Base-by-base conservation (phyloP, 306 rosid genomes). In the Vigna trinervia region DNA sequence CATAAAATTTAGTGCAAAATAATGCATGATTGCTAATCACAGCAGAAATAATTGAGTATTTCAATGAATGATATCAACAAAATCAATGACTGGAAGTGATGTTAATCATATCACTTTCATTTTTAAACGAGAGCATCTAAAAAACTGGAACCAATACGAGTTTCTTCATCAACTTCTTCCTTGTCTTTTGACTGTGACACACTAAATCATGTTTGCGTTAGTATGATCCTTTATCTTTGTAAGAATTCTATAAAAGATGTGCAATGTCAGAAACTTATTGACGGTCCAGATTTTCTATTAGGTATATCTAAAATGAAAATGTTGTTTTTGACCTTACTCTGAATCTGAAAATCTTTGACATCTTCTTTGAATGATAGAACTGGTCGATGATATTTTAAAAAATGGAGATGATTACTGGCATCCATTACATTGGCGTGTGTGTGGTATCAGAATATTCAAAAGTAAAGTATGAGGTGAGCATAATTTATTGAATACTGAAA, bases 361-460 rank as follows among this genome's bases (percentile, higher is more conserved):
- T 26, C 2, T 53, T 38, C 13, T 53, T 51, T 76, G 43, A 64
- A 36, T 8, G 53, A 51, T 76, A 8, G 3, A 52, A 38, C 28
- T 75, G 64, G 51, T 76, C 11, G 7, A 51, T 20, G 28, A 6
- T 2, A 20, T 19, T 36, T 63, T 32, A 2, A 65, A 64, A 50
- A 22, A 15, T 22, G 41, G 5, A 14, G 13, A 36, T 13, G 59
- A 51, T 26, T 32, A 61, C 32, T 61, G 71, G 71, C 62, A 57
- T 52, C 46, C 50, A 47, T 70, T 47, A 15, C 30, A 47, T 46
- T 19, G 46, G 46, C 46, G 46, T 41, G 54, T 53, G 32, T 59
- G 38, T 34, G 38, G 7, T 34, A 34, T 34, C 11, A 70, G 54
- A 61, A 71, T 72, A 79, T 70, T 71, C 82, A 61, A 71, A 78